Evolutionary conservation across 2,329 filamentous ascomycete genomes (phyloP), one percentile per base, ranked within the genome.

Genomic region (Trichoderma sp.): DNA sequence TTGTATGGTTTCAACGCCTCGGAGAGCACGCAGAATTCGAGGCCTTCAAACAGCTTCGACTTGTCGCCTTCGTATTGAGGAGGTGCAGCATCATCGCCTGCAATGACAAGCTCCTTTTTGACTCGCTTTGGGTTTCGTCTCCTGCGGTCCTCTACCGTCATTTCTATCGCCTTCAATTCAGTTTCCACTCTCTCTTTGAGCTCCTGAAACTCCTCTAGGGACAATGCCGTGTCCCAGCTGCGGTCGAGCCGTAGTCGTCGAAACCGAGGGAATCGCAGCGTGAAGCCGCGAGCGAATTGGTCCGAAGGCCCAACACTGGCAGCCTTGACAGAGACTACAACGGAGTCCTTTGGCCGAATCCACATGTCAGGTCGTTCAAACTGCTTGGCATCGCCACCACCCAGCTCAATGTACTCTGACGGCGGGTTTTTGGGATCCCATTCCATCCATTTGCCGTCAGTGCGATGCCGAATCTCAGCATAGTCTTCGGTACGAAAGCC

Each of bases 251-350:
- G 87, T 6, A 98, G 80, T 39, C 84, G 86, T 70, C 93, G 93
- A 79, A 98, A 97, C 1, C 95, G 89, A 2, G 95, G 95, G 73
- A 99, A 99, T 1, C 95, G 89, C 45, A 99, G 81, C 0, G 95
- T 98, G 69, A 90, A 82, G 1, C 87, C 87, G 17, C 87, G 87
- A 8, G 90, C 89, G 76, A 97, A 98, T 68, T 91, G 88, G 63
- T 94, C 91, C 1, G 92, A 94, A 0, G 83, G 80, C 0, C 86
- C 87, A 0, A 96, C 87, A 22, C 89, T 92, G 0, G 94, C 90
- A 4, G 94, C 95, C 79, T 98, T 99, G 70, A 95, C 91, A 53
- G 92, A 90, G 0, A 99, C 73, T 1, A 99, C 93, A 17, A 99
- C 79, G 0, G 94, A 97, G 69, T 98, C 92, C 63, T 87, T 89